Evolutionary conservation across 768 basidiomycete genomes (phyloP).

Genomic region (Termitomyces eurrhizus): DNA sequence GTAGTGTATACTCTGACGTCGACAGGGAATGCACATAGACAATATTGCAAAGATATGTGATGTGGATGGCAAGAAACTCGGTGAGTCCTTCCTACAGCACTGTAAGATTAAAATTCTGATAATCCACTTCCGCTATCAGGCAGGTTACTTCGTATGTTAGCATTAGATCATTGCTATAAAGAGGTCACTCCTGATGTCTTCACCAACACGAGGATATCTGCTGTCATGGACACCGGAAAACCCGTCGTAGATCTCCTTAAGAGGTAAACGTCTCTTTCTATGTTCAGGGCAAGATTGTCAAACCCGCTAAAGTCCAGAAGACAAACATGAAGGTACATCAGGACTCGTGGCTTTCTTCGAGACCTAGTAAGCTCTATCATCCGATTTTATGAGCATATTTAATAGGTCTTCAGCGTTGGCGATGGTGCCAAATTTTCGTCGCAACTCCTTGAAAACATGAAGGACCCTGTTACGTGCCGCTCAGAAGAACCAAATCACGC

Average conservation of each 20-base stretch:
- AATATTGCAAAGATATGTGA: slow-evolving; percentile 29
- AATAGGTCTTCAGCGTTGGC: slow-evolving; percentile 16
- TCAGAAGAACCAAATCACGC: slow-evolving; percentile 18
- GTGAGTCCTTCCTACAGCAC: slow-evolving; percentile 16
- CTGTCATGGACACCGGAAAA: slow-evolving; percentile 27
- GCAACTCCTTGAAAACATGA: slow-evolving; percentile 23
- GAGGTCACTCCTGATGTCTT: slow-evolving; percentile 34
- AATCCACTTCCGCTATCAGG: neutral
- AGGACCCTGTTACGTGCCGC: slow-evolving; percentile 16
- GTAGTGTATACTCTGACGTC: neutral
- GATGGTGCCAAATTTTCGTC: slow-evolving; percentile 20
- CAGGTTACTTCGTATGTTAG: slow-evolving; percentile 27
- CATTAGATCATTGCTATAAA: slow-evolving; percentile 30
- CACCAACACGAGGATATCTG: slow-evolving; percentile 31
- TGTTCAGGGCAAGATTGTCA: neutral
- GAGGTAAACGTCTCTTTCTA: slow-evolving; percentile 5
- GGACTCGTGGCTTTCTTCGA: slow-evolving; percentile 24
- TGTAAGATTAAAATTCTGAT: neutral
- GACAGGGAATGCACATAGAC: slow-evolving; percentile 11
- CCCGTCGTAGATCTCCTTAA: slow-evolving; percentile 21
- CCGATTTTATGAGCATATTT: neutral
- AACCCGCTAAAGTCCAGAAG: slow-evolving; percentile 16
- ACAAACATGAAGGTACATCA: slow-evolving; percentile 25
- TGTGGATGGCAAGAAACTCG: slow-evolving; percentile 30
- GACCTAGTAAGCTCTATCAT: slow-evolving; percentile 15